Conservation (phyloP, 1,284 basidiomycete species). For the Athelia sp. region DNA sequence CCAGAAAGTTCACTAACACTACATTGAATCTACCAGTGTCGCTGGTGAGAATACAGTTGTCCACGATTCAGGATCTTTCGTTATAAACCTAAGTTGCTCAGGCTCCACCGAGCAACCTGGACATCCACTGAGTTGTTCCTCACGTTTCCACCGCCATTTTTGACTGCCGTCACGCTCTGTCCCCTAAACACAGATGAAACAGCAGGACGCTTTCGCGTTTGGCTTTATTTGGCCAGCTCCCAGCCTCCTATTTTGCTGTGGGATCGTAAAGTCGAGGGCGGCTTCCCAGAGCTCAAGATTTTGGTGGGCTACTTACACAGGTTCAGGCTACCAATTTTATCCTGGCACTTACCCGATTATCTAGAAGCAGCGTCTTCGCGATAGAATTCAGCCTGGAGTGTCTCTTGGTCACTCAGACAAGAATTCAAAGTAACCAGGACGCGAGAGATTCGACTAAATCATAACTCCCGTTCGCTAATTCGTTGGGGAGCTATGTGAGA, state of each 20-base stretch:
- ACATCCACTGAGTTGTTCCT: conserved; percentile 84
- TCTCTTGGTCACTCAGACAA: conserved; percentile 82
- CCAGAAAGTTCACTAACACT: conserved; percentile 4
- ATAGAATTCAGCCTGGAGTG: conserved; percentile 73
- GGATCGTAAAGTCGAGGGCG: conserved; percentile 84
- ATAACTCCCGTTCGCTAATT: too few relatives aligned
- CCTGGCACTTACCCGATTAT: not conserved
- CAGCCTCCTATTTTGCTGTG: conserved; percentile 48
- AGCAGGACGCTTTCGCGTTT: conserved; percentile 83
- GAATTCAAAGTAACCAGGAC: too few relatives aligned
- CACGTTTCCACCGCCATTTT: conserved; percentile 75
- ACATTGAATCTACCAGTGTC: conserved; percentile 44
- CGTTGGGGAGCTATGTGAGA: too few relatives aligned
- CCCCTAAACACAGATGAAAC: conserved; percentile 80
- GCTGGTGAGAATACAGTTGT: conserved; percentile 57
- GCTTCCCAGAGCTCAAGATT: conserved; percentile 87
- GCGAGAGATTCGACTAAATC: too few relatives aligned
- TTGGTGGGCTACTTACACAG: conserved; percentile 48
- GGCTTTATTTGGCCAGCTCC: conserved; percentile 54
- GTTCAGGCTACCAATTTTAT: not conserved
- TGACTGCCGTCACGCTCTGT: conserved; percentile 65
- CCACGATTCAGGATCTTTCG: too few relatives aligned
- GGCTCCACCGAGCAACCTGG: conserved; percentile 87
- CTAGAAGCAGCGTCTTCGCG: conserved; percentile 85
- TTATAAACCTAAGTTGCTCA: too few relatives aligned